phyloP scores from a whole-genome alignment of 306 rosid species.

The Ormosia semicastrata region DNA sequence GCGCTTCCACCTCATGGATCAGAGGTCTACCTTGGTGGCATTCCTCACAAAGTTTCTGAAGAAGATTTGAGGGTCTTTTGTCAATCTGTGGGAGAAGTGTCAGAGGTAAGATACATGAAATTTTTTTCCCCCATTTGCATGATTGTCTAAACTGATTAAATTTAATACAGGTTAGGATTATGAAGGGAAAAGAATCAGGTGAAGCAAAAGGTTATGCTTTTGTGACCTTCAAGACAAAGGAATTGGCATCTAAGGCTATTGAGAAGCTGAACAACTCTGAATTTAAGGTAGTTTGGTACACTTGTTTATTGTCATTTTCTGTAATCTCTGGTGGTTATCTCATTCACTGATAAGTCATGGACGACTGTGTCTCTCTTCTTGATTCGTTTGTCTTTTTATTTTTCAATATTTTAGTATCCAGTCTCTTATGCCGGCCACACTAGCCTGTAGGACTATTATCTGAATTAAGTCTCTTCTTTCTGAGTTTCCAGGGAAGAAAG shows the following conservation, averaged over 20 bases:
- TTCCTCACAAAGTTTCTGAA: conserved; percentile 57
- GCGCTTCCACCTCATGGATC: conserved; percentile 82
- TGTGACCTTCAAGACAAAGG: conserved; percentile 69
- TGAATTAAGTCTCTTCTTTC: not conserved
- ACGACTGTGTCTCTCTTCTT: not conserved
- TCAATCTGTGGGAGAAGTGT: conserved; percentile 66
- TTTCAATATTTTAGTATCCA: not conserved
- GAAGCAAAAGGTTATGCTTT: conserved; percentile 67
- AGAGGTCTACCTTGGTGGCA: conserved; percentile 70
- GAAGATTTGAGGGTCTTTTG: conserved; percentile 65
- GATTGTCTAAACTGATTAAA: conserved; percentile 7
- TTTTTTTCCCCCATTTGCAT: not conserved
- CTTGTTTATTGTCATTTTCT: conserved; percentile 2
- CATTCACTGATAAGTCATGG: not conserved
- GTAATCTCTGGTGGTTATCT: not conserved
- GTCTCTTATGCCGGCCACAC: not conserved
- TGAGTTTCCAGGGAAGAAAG: conserved; percentile 52
- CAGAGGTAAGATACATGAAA: conserved; percentile 43
- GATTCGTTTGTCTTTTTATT: not conserved
- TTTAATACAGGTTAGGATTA: conserved; percentile 58
- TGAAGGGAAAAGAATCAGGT: conserved; percentile 60
- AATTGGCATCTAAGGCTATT: conserved; percentile 64
- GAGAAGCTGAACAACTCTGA: conserved; percentile 57
- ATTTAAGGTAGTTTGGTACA: conserved; percentile 47
- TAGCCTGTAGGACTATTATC: not conserved